Conservation (phyloP, 1,284 basidiomycete species). For the Inonotus hispidus region DNA sequence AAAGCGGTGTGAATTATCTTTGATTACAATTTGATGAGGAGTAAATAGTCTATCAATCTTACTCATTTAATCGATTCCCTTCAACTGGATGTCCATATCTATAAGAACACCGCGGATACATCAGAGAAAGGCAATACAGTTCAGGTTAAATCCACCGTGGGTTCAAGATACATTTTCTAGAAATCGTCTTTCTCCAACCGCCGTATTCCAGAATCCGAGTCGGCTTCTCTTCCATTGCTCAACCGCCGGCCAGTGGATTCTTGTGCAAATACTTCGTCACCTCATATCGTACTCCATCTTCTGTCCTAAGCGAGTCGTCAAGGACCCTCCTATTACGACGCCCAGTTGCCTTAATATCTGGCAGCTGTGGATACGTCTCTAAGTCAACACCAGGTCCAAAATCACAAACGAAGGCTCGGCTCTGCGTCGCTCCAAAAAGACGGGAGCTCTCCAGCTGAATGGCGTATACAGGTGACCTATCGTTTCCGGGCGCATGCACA, state of each 20-base stretch:
- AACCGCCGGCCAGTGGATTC: constrained; percentile 15
- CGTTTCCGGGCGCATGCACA: constrained; percentile 70
- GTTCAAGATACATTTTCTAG: neutral
- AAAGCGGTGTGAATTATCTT: neutral
- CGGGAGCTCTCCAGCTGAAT: constrained; percentile 66
- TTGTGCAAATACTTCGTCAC: constrained; percentile 35
- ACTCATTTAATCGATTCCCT: neutral
- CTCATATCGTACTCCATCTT: constrained; percentile 39
- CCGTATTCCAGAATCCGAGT: neutral
- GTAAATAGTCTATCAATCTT: neutral
- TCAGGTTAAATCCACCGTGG: neutral
- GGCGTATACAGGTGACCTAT: constrained; percentile 67
- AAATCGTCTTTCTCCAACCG: neutral
- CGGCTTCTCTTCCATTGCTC: neutral
- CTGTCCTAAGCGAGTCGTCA: constrained; percentile 32
- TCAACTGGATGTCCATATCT: neutral
- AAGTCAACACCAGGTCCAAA: constrained; percentile 59
- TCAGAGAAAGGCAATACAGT: neutral
- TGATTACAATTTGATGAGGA: neutral
- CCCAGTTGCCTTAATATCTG: constrained; percentile 26
- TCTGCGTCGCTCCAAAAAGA: constrained; percentile 68
- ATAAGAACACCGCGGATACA: neutral
- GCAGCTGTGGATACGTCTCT: constrained; percentile 52
- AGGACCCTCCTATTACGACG: constrained; percentile 34
- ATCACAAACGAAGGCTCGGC: constrained; percentile 68